Evolutionary conservation across 164 flowering plant genomes (phyloP).

Genomic region (Macadamia tetraphylla): DNA sequence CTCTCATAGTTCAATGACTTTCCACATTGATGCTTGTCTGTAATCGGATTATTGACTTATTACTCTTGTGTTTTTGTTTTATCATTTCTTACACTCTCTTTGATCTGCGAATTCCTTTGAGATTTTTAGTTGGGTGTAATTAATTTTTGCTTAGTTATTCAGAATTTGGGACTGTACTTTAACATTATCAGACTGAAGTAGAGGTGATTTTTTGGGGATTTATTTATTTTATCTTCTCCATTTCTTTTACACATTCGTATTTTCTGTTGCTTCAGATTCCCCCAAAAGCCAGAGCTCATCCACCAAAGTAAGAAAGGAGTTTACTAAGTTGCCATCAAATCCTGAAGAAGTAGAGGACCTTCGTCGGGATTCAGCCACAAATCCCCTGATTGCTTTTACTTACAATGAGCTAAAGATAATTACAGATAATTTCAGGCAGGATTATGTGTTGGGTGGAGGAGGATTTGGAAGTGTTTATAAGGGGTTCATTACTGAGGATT

Average conservation of each 20-base stretch:
- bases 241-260: neutral
- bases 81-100: neutral
- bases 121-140: too few species aligned
- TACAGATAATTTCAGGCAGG: slow-evolving; percentile 1
- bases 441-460: slow-evolving; percentile 2
- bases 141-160: too few species aligned
- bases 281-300: slow-evolving; percentile 11
- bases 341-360: slow-evolving; percentile 1
- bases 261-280: slow-evolving; percentile 8
- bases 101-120: too few species aligned
- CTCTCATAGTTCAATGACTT: neutral
- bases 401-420: slow-evolving; percentile 1
- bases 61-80: neutral
- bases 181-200: too few species aligned
- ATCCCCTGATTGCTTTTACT: neutral
- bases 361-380: neutral
- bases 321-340: neutral
- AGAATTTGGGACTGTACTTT: too few species aligned
- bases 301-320: neutral
- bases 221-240: neutral
- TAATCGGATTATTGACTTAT: neutral
- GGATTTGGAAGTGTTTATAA: slow-evolving; percentile 1
- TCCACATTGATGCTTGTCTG: neutral
- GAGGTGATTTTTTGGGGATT: neutral
- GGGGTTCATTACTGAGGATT: neutral